A percentile compares a stretch with the other conserved stretches of the same genome.
phyloP scores from a whole-genome alignment of 2,329 filamentous ascomycete genomes.

The Botryosphaeria agaves region DNA sequence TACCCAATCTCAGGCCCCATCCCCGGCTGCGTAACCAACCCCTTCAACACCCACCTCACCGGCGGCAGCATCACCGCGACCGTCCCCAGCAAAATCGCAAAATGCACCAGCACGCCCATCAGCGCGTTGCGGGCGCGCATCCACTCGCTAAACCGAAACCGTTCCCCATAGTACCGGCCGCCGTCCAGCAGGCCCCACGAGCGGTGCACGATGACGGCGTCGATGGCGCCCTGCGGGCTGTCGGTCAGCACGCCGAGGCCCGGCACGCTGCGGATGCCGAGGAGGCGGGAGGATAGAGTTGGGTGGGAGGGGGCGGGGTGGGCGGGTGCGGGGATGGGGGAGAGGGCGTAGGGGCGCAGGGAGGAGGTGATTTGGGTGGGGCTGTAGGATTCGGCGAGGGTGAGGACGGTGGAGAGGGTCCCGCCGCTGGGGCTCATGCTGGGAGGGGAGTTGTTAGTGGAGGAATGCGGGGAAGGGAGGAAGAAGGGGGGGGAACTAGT shows the following conservation, averaged over 20 bases:
- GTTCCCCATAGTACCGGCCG: constrained; percentile 37
- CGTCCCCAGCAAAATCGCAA: constrained; percentile 26
- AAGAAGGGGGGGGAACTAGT: no score
- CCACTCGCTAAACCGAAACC: constrained; percentile 41
- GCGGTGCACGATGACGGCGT: constrained; percentile 40
- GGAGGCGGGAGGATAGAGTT: constrained; percentile 20
- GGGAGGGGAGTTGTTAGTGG: background rate
- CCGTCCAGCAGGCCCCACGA: constrained; percentile 36
- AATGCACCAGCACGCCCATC: constrained; percentile 30
- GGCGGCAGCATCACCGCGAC: constrained; percentile 33
- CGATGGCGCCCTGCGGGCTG: constrained; percentile 32
- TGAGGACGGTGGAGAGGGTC: constrained; percentile 47
- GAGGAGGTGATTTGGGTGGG: constrained; percentile 28
- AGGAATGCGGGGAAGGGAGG: constrained; percentile 3
- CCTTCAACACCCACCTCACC: constrained; percentile 31
- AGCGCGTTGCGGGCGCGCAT: constrained; percentile 32
- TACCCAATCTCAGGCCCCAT: constrained; percentile 28
- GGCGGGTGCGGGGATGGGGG: constrained; percentile 19
- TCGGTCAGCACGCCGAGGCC: constrained; percentile 42
- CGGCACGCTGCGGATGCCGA: constrained; percentile 35
- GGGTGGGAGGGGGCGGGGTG: constrained; percentile 14
- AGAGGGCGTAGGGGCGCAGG: constrained; percentile 34
- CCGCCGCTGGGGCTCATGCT: constrained; percentile 31
- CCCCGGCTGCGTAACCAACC: constrained; percentile 32
- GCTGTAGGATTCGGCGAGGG: constrained; percentile 29